phyloP scores from a whole-genome alignment of 2,329 filamentous ascomycete species.

The Neonectria ditissima region DNA sequence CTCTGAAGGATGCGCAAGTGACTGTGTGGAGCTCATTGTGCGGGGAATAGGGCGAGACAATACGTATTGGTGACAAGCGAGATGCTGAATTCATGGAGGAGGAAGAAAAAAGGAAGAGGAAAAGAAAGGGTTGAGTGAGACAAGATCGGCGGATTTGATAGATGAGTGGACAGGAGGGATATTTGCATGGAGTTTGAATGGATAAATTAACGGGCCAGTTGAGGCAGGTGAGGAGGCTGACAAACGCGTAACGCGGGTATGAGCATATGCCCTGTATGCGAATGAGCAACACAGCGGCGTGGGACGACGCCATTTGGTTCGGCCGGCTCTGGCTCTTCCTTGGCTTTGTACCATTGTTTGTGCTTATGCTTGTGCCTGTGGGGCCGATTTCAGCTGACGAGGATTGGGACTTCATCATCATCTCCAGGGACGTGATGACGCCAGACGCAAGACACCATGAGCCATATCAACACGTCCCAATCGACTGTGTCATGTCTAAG shows the following conservation, averaged over 20 bases:
- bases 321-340: background rate
- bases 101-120: background rate
- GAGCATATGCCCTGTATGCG: background rate
- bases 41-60: background rate
- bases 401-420: background rate
- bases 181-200: conserved; percentile 4
- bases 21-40: conserved; percentile 27
- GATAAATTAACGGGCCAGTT: conserved; percentile 31
- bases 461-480: background rate
- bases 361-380: background rate
- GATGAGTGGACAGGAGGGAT: conserved; percentile 14
- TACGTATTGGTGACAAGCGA: background rate
- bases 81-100: background rate
- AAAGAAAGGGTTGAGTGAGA: background rate
- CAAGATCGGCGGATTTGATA: conserved; percentile 31
- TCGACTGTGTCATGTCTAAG: background rate
- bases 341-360: conserved; percentile 4
- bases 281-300: background rate
- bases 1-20: conserved; percentile 3
- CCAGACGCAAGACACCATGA: background rate
- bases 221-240: conserved; percentile 15
- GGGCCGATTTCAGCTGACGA: conserved; percentile 3
- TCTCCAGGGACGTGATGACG: conserved; percentile 5
- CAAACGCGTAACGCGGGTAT: background rate
- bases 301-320: background rate